These are phyloP conservation scores for Malassezia sp. DNA, from an alignment of 1,284 basidiomycete species.

Conservation along the genomic window DNA sequence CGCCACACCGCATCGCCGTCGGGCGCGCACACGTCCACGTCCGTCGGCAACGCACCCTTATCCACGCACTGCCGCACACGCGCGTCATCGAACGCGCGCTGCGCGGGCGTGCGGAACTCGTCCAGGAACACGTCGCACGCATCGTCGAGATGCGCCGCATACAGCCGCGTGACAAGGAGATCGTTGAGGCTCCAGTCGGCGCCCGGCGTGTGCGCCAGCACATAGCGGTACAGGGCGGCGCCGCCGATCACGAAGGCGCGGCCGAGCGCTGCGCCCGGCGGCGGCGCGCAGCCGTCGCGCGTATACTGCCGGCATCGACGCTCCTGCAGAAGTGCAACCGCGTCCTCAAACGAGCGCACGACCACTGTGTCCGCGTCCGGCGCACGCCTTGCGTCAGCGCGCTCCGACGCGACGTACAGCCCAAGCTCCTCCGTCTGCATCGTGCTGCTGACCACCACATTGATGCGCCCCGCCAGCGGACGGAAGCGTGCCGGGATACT, in stretches of 20 bases:
- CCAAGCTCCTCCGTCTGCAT: conserved; percentile 1
- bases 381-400: neutral
- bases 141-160: neutral
- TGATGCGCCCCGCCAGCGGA: conserved; percentile 66
- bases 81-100: conserved; percentile 6
- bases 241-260: conserved; percentile 16
- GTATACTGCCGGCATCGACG: conserved; percentile 8
- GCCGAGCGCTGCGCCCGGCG: conserved; percentile 5
- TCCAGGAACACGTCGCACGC: conserved; percentile 11
- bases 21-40: neutral
- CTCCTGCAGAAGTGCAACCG: conserved; percentile 8
- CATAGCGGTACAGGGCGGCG: conserved; percentile 12
- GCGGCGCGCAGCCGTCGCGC: neutral
- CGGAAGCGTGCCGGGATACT: conserved; percentile 81
- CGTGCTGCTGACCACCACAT: conserved; percentile 62
- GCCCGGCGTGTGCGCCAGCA: neutral
- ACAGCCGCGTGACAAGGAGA: conserved; percentile 11
- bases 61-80: neutral
- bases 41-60: neutral
- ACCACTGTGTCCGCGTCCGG: conserved; percentile 10
- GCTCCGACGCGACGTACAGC: neutral
- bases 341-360: conserved; percentile 13
- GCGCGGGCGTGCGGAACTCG: conserved; percentile 13
- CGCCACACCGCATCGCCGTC: conserved; percentile 1
- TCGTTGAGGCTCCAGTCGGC: conserved; percentile 6